Base-by-base conservation (phyloP, 2,329 filamentous ascomycete genomes). In the Mycosphaerelloides madeirae region DNA sequence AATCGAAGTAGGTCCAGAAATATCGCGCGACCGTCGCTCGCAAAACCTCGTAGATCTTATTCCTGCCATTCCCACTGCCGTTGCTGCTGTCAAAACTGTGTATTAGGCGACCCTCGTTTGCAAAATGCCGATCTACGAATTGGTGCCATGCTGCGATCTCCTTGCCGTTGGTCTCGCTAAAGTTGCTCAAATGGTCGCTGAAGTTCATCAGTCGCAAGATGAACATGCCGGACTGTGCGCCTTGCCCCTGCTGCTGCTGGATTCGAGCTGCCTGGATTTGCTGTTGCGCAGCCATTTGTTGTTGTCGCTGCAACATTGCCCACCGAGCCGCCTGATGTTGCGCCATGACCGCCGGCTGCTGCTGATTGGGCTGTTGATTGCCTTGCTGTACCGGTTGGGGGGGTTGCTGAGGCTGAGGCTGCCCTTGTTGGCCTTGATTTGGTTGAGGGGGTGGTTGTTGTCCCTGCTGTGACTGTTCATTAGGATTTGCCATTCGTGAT, bases 1-100 rank as follows among this genome's bases (percentile, higher is more conserved):
- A 91, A 45, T 84, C 83, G 63, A 93, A 96, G 59, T 95, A 85
- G 0, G 87, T 90, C 58, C 85, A 81, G 64, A 95, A 96, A 66
- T 93, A 97, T 59, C 91, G 82, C 28, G 91, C 81, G 35, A 98
- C 74, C 1, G 86, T 86, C 3, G 89, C 80, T 46, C 80, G 87
- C 2, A 84, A 79, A 38, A 97, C 88, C 63, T 96, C 90, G 59
- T 90, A 96, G 58, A 85, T 81, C 70, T 94, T 96, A 43, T 84
- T 78, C 14, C 49, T 39, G 28, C 40, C 47, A 19, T 40, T 38
- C 12, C 72, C 74, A 6, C 43, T 34, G 18, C 43, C 35, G 7
- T 49, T 41, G 28, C 37, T 40, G 39, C 56, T 47, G 37, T 46
- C 47, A 38, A 61, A 58, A 32, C 45, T 53, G 45, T 62, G 59